Evolutionary conservation across 768 basidiomycete species (phyloP).

Genomic region (Ephemerocybe angulata): DNA sequence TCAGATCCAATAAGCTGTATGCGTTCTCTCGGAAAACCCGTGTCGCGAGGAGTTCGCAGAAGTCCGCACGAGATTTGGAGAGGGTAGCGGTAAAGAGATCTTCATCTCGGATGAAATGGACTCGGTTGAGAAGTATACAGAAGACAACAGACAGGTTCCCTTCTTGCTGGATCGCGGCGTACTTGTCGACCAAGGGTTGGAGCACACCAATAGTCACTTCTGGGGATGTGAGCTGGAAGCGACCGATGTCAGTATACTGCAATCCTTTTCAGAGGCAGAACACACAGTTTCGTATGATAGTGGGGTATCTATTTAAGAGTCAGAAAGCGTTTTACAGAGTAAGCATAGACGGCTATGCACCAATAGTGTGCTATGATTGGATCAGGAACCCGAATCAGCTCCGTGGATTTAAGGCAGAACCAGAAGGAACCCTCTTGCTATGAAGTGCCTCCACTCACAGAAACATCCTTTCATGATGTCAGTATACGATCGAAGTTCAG

Average conservation of each 20-base stretch:
- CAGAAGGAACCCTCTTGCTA: not conserved
- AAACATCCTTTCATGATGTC: conserved; percentile 48
- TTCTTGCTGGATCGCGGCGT: conserved; percentile 60
- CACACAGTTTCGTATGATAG: conserved; percentile 76
- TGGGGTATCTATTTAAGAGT: conserved; percentile 62
- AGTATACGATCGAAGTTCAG: conserved; percentile 7
- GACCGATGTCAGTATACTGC: conserved; percentile 2
- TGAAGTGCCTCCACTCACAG: conserved; percentile 35
- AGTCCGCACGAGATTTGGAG: conserved; percentile 68
- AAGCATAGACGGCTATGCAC: conserved; percentile 35
- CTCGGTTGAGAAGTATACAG: conserved; percentile 82
- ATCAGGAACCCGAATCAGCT: conserved; percentile 1
- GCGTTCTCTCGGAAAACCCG: conserved; percentile 70
- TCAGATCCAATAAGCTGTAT: conserved; percentile 63
- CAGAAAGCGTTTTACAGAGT: not conserved
- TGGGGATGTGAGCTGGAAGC: conserved; percentile 65
- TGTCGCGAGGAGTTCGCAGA: conserved; percentile 90
- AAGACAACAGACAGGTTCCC: conserved; percentile 86
- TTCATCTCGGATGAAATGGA: conserved; percentile 79
- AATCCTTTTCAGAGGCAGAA: conserved; percentile 6
- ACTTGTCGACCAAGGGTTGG: conserved; percentile 85
- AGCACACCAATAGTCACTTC: conserved; percentile 90
- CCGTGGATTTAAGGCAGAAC: not conserved
- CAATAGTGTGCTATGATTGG: conserved; percentile 61
- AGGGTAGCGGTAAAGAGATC: conserved; percentile 65